Conservation (phyloP, 2,329 filamentous ascomycete species). For the Arthrinium puccinioides region DNA sequence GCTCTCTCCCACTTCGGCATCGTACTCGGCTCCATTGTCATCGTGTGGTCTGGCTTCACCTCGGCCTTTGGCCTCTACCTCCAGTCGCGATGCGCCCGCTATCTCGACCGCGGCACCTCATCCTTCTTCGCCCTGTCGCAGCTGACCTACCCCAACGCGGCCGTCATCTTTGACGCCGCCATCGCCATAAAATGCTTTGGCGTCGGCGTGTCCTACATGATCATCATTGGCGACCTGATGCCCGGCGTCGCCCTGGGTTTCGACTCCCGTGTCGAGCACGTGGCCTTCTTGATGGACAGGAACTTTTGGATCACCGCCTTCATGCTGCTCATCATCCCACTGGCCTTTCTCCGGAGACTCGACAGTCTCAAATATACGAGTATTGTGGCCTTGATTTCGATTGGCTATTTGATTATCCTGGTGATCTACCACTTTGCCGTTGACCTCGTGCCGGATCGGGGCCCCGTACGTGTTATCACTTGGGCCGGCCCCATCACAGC, state of each 20-base stretch:
- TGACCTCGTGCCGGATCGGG: conserved; percentile 67
- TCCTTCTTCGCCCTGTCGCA: conserved; percentile 98
- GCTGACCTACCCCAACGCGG: conserved; percentile 92
- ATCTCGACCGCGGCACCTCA: conserved; percentile 79
- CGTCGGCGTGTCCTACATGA: conserved; percentile 93
- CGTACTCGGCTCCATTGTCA: conserved; percentile 71
- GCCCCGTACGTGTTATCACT: conserved; percentile 65
- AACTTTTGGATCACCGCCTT: conserved; percentile 98
- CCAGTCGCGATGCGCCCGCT: conserved; percentile 85
- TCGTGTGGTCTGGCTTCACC: conserved; percentile 84
- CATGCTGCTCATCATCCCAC: conserved; percentile 90
- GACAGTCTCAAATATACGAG: conserved; percentile 98
- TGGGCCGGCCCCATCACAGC: conserved; percentile 76
- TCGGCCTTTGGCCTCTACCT: conserved; percentile 92
- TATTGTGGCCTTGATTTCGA: conserved; percentile 81
- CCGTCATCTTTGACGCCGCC: conserved; percentile 89
- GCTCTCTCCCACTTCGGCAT: conserved; percentile 96
- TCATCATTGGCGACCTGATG: conserved; percentile 98
- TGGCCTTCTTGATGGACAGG: conserved; percentile 75
- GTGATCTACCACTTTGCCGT: conserved; percentile 88
- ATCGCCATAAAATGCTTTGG: conserved; percentile 98
- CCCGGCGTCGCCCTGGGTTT: conserved; percentile 86
- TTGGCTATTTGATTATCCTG: conserved; percentile 86
- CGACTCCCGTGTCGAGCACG: conserved; percentile 50
- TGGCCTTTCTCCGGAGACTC: conserved; percentile 83